Conservation (phyloP, 1,284 basidiomycete species). For the Fomitopsis palustris region DNA sequence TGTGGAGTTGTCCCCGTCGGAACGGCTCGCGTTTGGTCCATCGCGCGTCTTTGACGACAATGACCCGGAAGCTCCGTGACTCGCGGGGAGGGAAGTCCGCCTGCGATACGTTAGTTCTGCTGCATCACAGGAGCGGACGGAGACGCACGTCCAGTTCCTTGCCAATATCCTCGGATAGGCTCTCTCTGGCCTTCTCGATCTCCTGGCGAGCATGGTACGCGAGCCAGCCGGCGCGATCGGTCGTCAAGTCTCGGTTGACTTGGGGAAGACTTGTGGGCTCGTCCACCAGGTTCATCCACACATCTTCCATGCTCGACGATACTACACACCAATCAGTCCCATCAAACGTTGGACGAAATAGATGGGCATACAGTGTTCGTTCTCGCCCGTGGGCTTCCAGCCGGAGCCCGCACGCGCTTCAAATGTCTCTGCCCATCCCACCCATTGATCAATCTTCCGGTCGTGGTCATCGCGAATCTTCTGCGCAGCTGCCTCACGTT, state of each 20-base stretch:
- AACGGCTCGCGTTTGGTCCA: conserved; percentile 45
- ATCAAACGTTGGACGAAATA: not conserved
- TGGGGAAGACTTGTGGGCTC: conserved; percentile 22
- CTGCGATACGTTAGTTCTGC: conserved; percentile 33
- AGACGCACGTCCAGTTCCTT: conserved; percentile 68
- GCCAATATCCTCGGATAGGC: conserved; percentile 57
- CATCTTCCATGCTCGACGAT: conserved; percentile 2
- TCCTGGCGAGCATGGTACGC: conserved; percentile 53
- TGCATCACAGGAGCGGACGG: conserved; percentile 20
- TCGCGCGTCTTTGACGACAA: conserved; percentile 71
- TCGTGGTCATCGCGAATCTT: conserved; percentile 54
- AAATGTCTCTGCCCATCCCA: conserved; percentile 54
- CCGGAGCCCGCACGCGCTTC: conserved; percentile 44
- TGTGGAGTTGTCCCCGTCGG: conserved; percentile 71
- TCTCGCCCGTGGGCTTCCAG: conserved; percentile 45
- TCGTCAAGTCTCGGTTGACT: conserved; percentile 27
- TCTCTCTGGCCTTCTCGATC: conserved; percentile 46
- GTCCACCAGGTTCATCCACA: not conserved
- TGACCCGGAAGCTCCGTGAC: conserved; percentile 78
- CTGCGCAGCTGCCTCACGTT: conserved; percentile 49
- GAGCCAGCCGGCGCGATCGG: conserved; percentile 61
- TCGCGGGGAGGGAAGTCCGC: conserved; percentile 71
- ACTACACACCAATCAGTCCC: not conserved
- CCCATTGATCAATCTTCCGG: conserved; percentile 43
- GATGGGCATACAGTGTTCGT: conserved; percentile 12